A percentile compares a stretch with the other conserved stretches of the same genome.
phyloP scores from a whole-genome alignment of 345 rosid species.

The Salix caprea region DNA sequence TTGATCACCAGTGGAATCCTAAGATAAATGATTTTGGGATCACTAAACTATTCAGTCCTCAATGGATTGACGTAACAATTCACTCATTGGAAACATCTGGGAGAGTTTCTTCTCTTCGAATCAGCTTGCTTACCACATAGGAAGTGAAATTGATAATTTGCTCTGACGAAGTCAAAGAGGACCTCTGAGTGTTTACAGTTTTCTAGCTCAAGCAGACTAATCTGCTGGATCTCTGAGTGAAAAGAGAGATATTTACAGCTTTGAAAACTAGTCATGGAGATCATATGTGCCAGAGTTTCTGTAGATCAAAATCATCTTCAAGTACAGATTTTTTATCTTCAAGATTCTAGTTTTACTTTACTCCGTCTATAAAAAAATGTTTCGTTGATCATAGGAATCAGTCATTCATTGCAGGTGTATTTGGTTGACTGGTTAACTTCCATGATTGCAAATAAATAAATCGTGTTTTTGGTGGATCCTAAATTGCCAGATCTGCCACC shows the following conservation, averaged over 20 bases:
- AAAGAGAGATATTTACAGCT: conserved; percentile 57
- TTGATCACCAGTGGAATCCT: conserved; percentile 73
- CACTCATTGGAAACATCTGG: conserved; percentile 18
- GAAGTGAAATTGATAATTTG: not conserved
- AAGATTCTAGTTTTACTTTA: not conserved
- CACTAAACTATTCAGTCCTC: conserved; percentile 25
- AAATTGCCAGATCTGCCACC: conserved; percentile 48
- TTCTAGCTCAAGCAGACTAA: conserved; percentile 27
- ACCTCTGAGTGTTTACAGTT: conserved; percentile 18
- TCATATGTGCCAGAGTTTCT: conserved; percentile 53
- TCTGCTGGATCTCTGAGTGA: conserved; percentile 24
- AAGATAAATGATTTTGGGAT: conserved; percentile 60
- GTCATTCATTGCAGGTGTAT: conserved; percentile 31
- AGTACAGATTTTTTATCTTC: conserved; percentile 18
- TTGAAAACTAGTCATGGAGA: conserved; percentile 69
- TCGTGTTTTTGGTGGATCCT: conserved; percentile 51
- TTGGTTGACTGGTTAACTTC: conserved; percentile 65
- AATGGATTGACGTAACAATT: conserved; percentile 12
- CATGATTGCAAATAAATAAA: conserved; percentile 54
- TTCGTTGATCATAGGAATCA: not conserved
- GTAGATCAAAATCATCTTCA: conserved; percentile 46
- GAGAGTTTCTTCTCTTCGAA: conserved; percentile 10
- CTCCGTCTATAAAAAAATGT: not conserved
- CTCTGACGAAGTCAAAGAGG: not conserved
- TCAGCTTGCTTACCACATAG: not conserved